Base-by-base conservation (phyloP, 129 eudicot genomes). In the Erigeron canadensis region DNA sequence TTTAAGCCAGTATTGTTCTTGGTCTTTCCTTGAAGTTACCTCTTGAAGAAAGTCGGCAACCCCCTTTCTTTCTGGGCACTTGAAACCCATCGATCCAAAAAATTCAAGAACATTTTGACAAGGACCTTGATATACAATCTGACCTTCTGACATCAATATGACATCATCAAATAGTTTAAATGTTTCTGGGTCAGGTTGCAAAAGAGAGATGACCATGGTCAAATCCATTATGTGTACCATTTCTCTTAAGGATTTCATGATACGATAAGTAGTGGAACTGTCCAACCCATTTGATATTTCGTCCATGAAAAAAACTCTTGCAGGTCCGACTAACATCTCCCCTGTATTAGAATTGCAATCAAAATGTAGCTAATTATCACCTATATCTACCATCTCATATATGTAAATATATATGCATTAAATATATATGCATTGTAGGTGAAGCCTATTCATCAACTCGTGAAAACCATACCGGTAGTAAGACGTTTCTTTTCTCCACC, bases 401-500 rank as follows among this genome's bases (percentile, higher is more conserved):
- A 28, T 28, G 34, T 28, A 0, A 28, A 28, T 0, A 28, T 28
- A 28, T 28, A 28, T 28, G 34, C n/a, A n/a, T n/a, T 28, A 28
- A 28, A 28, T 28, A 28, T 28, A 28, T 28, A 28, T 28, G 34
- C 34, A 28, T 28, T 28, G 34, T 3, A 28, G 34, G 34, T 28
- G 34, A 2, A 28, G 1, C 34, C 2, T 28, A 28, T 28, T 28
- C 34, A 0, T 28, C 34, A 28, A 28, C 34, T 28, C 34, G 21
- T 34, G 17, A 34, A 47, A 56, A 75, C 44, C 76, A 50, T 77
- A 77, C 81, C 76, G 0, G 76, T 69, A 50, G 71, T 77, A 40
- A 77, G 57, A 22, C 81, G 76, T 61, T 77, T 77, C 81, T 77
- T 77, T 50, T 77, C 81, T 11, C 81, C 81, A 40, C 76, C 81